These are phyloP conservation scores for Papiliotrema laurentii DNA, from an alignment of 1,284 basidiomycete species.

Conservation along the genomic window DNA sequence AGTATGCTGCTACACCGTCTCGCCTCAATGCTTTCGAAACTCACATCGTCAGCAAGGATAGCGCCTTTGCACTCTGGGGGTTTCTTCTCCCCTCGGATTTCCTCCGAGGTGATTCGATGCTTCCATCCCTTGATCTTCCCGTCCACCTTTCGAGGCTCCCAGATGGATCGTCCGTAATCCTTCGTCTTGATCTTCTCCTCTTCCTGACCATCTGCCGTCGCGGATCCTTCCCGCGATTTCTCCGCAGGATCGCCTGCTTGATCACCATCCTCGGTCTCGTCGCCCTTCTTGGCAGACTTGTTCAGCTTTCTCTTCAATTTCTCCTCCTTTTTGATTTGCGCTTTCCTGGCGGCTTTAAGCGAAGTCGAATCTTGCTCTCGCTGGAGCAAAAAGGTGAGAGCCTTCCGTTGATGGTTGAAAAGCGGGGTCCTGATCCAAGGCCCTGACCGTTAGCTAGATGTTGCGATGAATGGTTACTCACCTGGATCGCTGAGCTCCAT, in stretches of 20 bases:
- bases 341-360: conserved; percentile 37
- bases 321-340: conserved; percentile 21
- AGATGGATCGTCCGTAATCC: conserved; percentile 28
- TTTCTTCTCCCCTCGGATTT: conserved; percentile 55
- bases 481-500: conserved; percentile 77
- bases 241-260: not conserved
- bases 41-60: conserved; percentile 87
- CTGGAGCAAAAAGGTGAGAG: conserved; percentile 91
- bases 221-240: too few relatives aligned
- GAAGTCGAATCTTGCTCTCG: conserved; percentile 58
- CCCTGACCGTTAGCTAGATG: conserved; percentile 50
- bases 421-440: conserved; percentile 80
- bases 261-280: conserved; percentile 5
- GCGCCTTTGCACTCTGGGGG: conserved; percentile 79
- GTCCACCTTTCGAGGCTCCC: conserved; percentile 36
- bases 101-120: conserved; percentile 80
- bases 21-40: conserved; percentile 42
- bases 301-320: conserved; percentile 21
- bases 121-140: conserved; percentile 67
- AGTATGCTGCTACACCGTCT: conserved; percentile 5
- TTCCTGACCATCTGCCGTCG: too few relatives aligned
- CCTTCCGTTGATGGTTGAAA: conserved; percentile 98
- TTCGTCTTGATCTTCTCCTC: conserved; percentile 9
- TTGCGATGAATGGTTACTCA: conserved; percentile 46
- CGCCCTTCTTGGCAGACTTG: conserved; percentile 10